Evolutionary conservation across 148 eudicot species (phyloP), one percentile per base, ranked within the genome.

Genomic region (Vaccinium corymbosum): DNA sequence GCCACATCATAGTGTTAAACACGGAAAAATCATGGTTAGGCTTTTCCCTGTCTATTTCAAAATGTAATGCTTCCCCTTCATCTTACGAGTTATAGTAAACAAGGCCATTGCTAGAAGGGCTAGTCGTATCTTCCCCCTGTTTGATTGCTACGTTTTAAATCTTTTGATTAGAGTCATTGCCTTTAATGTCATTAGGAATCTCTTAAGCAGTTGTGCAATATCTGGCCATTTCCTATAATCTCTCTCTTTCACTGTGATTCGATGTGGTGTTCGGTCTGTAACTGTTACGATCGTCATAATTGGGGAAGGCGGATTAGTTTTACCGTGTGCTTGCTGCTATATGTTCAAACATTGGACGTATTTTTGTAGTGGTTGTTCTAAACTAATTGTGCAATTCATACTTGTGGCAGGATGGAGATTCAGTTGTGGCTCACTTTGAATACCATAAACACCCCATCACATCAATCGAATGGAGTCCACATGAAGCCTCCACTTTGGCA

Each of bases 401-500:
- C 70, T 29, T 81, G 78, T 82, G 57, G 75, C 93, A 97, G 99
- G 97, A 88, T 27, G 98, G 92, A 83, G 94, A 94, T 79, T 71
- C 95, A 22, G 89, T 88, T 72, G 94, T 93, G 74, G 98, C 98
- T 5, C 94, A 94, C 83, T 97, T 95, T 84, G 91, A 91, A 68
- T 94, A 97, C 89, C 99, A 97, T 85, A 97, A 94, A 73, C 95
- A 91, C 81, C 98, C 99, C 15, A 92, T 97, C 82, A 97, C 99
- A 78, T 97, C 99, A 46, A 94, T 97, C 57, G 98, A 97, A 86
- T 97, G 99, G 99, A 95, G 98, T 83, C 95, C 98, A 9, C 99
- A 95, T 78, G 98, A 95, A 89, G 91, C 91, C 49, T 95, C 99
- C 53, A 93, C 98, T 59, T 86, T 97, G 86, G 94, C 98, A 50